Base-by-base conservation (phyloP, 1,284 basidiomycete species). In the Wolfiporia cocos region DNA sequence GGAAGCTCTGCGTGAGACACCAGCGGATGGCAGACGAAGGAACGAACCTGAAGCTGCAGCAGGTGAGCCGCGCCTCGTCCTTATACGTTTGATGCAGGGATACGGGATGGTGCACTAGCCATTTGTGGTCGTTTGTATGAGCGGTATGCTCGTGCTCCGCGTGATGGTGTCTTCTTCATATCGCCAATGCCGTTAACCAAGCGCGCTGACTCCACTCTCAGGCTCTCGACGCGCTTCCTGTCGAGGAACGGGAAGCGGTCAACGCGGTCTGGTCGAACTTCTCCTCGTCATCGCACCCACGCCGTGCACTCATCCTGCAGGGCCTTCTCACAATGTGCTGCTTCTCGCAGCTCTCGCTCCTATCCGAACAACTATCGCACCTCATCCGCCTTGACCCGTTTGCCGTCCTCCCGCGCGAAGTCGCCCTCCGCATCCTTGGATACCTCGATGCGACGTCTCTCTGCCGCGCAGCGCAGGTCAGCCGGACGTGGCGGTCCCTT, bases 291-390 rank as follows among this genome's bases (percentile, higher is more conserved):
- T 83, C 92, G 0, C 92, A 96, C 56, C 80, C 86, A 9, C 82
- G 91, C 26, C 80, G 95, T 31, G 89, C 90, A 31, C 79, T 99
- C 57, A 98, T 99, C 58, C 83, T 99, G 35, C 92, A 92, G 57
- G 95, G 95, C 23, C 78, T 99, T 46, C 81, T 99, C 54, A 98
- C 96, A n/a, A 99, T 99, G 91, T 99, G 95, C 65, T 99, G 95
- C 67, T 98, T 96, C 70, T 92, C 92, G 30, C 95, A 98, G 58
- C 83, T 99, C n/a, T 97, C 95, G 18, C 86, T 98, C 43, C 82
- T 99, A 37, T 89, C 92, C 12, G 91, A 96, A 49, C 89, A 94
- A 44, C 84, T 99, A 43, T 74, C 83, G 19, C 81, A 90, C 51
- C 84, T 97, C 49, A 97, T 96, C 62, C 86, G 95, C 49, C 86